phyloP scores from a whole-genome alignment of 164 flowering plant genomes.

The Stephania japonica region DNA sequence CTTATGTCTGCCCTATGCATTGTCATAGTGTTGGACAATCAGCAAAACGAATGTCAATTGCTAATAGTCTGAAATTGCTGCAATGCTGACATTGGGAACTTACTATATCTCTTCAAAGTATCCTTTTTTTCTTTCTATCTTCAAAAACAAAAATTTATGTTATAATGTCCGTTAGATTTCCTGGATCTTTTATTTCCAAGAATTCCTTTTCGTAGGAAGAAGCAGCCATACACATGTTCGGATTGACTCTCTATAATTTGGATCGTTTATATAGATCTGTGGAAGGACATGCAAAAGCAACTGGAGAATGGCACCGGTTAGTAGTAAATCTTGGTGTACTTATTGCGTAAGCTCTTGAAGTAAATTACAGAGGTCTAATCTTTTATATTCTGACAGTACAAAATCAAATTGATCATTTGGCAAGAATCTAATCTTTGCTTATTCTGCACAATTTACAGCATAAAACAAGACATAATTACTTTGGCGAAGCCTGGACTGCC shows the following conservation, averaged over 20 bases:
- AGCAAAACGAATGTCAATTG: neutral
- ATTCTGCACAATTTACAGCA: conserved; percentile 46
- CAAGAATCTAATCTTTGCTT: conserved; percentile 16
- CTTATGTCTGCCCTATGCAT: neutral
- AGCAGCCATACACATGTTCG: conserved; percentile 69
- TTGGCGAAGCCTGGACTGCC: conserved; percentile 63
- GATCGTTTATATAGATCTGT: conserved; percentile 68
- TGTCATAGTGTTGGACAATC: neutral
- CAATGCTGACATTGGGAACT: neutral
- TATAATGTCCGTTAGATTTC: neutral
- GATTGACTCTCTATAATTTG: conserved; percentile 62
- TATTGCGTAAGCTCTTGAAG: neutral
- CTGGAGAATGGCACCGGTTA: conserved; percentile 91
- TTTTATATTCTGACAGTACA: neutral
- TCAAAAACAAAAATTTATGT: neutral
- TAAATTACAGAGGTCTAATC: neutral
- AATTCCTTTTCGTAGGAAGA: conserved; percentile 41
- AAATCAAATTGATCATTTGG: neutral
- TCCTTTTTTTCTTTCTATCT: neutral
- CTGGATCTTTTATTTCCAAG: neutral
- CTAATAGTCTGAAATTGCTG: neutral
- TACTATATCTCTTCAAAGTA: neutral
- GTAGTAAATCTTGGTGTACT: conserved; percentile 18
- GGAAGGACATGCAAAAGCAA: conserved; percentile 71
- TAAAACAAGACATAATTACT: conserved; percentile 74